phyloP scores from a whole-genome alignment of 768 basidiomycete species.

The Rhizopogon vulgaris region DNA sequence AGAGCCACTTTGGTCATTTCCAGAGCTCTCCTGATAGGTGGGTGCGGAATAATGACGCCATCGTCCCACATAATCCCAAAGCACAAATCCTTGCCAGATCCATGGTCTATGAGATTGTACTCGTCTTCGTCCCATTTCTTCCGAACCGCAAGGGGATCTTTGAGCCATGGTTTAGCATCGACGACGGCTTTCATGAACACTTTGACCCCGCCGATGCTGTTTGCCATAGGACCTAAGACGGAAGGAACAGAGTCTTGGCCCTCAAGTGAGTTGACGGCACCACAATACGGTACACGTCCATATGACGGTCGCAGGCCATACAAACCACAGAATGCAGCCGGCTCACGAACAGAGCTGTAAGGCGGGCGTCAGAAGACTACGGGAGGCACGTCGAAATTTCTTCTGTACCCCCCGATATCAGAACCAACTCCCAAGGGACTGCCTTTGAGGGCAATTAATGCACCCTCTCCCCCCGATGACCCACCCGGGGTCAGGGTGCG shows the following conservation, averaged over 20 bases:
- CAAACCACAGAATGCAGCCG: constrained; percentile 57
- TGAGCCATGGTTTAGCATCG: constrained; percentile 54
- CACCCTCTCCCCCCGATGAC: constrained; percentile 83
- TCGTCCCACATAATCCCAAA: constrained; percentile 67
- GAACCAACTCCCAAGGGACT: constrained; percentile 59
- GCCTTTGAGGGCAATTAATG: constrained; percentile 37
- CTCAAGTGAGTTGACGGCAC: constrained; percentile 57
- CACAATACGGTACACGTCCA: constrained; percentile 63
- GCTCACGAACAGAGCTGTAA: constrained; percentile 63
- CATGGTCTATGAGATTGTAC: constrained; percentile 58
- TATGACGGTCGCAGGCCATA: constrained; percentile 71
- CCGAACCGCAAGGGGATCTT: constrained; percentile 51
- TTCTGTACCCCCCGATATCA: constrained; percentile 64
- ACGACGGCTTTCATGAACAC: constrained; percentile 60
- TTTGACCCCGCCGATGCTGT: constrained; percentile 54
- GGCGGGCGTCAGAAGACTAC: neutral
- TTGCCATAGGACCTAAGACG: constrained; percentile 67
- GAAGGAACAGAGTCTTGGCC: constrained; percentile 69
- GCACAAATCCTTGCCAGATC: constrained; percentile 42
- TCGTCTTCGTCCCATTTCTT: constrained; percentile 57
- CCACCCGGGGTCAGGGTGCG: constrained; percentile 74
- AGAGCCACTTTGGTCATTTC: constrained; percentile 51
- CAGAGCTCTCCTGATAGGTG: constrained; percentile 58
- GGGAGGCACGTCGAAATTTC: neutral
- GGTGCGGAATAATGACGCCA: constrained; percentile 51